Base-by-base conservation (phyloP, 257 asterid species). In the Eustoma russellianum region DNA sequence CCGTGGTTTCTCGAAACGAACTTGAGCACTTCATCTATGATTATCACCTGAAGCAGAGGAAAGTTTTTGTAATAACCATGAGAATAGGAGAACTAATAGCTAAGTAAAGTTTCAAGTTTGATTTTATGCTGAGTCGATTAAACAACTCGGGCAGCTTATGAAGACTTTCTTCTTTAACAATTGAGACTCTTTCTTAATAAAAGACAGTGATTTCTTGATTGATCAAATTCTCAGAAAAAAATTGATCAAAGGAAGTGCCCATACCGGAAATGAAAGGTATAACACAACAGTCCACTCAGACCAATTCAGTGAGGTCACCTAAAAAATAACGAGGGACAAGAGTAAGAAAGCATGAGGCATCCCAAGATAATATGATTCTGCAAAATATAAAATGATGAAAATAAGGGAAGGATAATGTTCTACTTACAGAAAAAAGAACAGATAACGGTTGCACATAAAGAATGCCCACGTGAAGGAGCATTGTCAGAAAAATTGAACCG, bases 181-280 rank as follows among this genome's bases (percentile, higher is more conserved):
- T n/a, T n/a, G n/a, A n/a, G n/a, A n/a, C n/a, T n/a, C n/a, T n/a
- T n/a, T n/a, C n/a, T n/a, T n/a, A n/a, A n/a, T n/a, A n/a, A n/a
- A n/a, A n/a, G n/a, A n/a, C n/a, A n/a, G n/a, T n/a, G n/a, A n/a
- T n/a, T n/a, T n/a, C n/a, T n/a, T n/a, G n/a, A n/a, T n/a, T n/a
- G n/a, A n/a, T n/a, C n/a, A n/a, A n/a, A n/a, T n/a, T n/a, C n/a
- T n/a, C n/a, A n/a, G n/a, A n/a, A n/a, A n/a, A n/a, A n/a, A n/a
- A n/a, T n/a, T n/a, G n/a, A n/a, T n/a, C n/a, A n/a, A n/a, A n/a
- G n/a, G n/a, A n/a, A 30, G 57, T 60, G 30, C 50, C 65, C 98
- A 87, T 64, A 85, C 97, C 55, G 98, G 98, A 85, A 92, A 83
- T 50, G 98, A 92, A 63, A 92, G 97, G 76, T 85, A 82, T 43